Conservation (phyloP, 495 filamentous ascomycete species). For the Aspergillus heteromorphus region DNA sequence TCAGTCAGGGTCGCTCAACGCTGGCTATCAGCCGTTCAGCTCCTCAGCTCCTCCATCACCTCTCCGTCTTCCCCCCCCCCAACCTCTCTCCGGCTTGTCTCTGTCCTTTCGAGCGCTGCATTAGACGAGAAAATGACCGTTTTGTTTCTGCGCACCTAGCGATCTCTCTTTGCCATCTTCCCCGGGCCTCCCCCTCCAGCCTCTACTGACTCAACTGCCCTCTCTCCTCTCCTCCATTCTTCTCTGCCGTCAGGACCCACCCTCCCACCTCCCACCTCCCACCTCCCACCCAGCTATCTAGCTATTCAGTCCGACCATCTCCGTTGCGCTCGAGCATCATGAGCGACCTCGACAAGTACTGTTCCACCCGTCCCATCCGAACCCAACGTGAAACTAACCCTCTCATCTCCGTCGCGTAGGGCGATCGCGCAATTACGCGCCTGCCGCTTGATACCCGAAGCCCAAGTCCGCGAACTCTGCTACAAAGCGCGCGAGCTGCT, state of each 20-base stretch:
- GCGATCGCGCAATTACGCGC: constrained; percentile 90
- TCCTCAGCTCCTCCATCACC: not conserved
- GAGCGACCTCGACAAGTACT: constrained; percentile 84
- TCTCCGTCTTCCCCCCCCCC: not conserved
- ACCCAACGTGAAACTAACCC: constrained; percentile 10
- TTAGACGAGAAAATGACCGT: constrained; percentile 20
- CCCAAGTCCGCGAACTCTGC: constrained; percentile 91
- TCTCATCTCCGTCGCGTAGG: constrained; percentile 44
- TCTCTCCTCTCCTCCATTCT: constrained; percentile 1
- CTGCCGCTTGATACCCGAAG: constrained; percentile 93
- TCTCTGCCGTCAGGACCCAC: constrained; percentile 15
- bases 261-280: constrained; percentile 9
- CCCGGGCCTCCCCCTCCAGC: not conserved
- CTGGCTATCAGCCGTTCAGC: not conserved
- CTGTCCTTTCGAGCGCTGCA: not conserved
- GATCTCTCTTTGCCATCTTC: constrained; percentile 9
- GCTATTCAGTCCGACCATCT: constrained; percentile 4
- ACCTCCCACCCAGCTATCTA: constrained; percentile 3
- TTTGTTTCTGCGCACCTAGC: constrained; percentile 17
- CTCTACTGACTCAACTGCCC: not conserved
- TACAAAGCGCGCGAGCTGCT: constrained; percentile 95
- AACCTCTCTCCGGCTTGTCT: not conserved
- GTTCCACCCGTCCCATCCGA: not conserved
- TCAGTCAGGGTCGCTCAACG: too few species aligned
- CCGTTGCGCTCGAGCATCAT: constrained; percentile 42